These are phyloP conservation scores for Chrysosporium keratinophilum DNA, from an alignment of 2,329 filamentous ascomycete species.

Conservation along the genomic window DNA sequence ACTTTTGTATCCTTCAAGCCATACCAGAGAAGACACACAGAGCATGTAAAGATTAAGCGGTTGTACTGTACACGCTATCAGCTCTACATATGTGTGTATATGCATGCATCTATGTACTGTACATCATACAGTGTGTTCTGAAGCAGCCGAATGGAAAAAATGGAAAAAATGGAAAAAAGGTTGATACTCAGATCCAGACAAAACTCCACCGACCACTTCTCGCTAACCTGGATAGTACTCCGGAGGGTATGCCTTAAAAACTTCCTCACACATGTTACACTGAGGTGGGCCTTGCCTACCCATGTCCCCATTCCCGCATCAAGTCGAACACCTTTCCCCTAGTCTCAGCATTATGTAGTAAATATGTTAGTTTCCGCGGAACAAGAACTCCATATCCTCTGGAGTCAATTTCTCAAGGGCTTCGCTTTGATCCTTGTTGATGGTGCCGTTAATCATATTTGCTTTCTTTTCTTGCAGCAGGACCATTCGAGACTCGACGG, in stretches of 20 bases:
- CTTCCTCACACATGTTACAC: neutral
- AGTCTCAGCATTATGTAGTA: neutral
- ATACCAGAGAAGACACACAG: no score
- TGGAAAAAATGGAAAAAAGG: no score
- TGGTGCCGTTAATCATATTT: conserved; percentile 92
- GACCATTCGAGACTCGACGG: conserved; percentile 91
- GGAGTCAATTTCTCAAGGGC: conserved; percentile 85
- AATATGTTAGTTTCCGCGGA: conserved; percentile 52
- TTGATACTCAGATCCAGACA: no score
- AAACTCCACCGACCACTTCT: no score
- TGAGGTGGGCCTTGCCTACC: neutral
- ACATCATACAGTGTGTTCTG: no score
- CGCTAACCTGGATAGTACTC: neutral
- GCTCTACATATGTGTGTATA: no score
- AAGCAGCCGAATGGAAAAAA: no score
- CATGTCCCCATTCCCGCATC: neutral
- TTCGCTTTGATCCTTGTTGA: conserved; percentile 74
- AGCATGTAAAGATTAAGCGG: no score
- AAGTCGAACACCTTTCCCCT: neutral
- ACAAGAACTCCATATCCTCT: conserved; percentile 92
- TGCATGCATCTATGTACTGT: no score
- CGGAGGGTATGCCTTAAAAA: neutral
- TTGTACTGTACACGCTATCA: no score
- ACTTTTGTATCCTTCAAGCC: no score
- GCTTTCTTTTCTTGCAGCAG: conserved; percentile 97